Base-by-base conservation (phyloP, 345 rosid genomes). In the Eucalyptus regnans region DNA sequence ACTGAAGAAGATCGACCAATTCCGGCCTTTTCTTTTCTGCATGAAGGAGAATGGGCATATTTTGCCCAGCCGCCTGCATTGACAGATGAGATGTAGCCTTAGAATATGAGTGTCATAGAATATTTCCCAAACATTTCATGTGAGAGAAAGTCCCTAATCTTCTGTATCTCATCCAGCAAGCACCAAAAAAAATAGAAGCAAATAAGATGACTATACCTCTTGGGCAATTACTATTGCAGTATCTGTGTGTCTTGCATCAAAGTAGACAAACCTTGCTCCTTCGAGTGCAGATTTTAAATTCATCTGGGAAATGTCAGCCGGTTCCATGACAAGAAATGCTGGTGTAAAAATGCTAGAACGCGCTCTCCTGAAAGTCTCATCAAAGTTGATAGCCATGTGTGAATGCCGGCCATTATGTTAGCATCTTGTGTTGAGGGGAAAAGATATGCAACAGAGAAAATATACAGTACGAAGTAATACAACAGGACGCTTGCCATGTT, bases 271-370 rank as follows among this genome's bases (percentile, higher is more conserved):
- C 87, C 92, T 93, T 49, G 94, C 97, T 87, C 93, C 94, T 90
- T 92, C 94, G 81, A 97, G 80, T 56, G 97, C 98, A 85, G 96
- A 92, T 89, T 87, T 84, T 88, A 96, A 90, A 68, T 86, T 90
- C 87, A 94, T 27, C 68, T 27, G 91, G 85, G 95, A 88, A 89
- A 97, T 93, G 48, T 96, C 99, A 86, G 92, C 92, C 3, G 96
- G 95, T 87, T 71, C 88, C 96, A 96, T 91, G 60, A 93, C 95
- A 86, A 98, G 99, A 71, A 92, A 56, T 88, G 98, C 99, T 48
- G 97, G 96, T 33, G 98, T 96, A 89, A 96, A 96, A 87, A 96
- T 97, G 91, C 99, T 96, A 48, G 99, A 96, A 18, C 99, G 98
- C 41, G 98, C 96, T 92, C 95, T 93, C 94, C 99, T 97, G 93